These are phyloP conservation scores for Saccharomycopsis javanensis DNA, from an alignment of 805 yeast genomes.

Conservation along the genomic window DNA sequence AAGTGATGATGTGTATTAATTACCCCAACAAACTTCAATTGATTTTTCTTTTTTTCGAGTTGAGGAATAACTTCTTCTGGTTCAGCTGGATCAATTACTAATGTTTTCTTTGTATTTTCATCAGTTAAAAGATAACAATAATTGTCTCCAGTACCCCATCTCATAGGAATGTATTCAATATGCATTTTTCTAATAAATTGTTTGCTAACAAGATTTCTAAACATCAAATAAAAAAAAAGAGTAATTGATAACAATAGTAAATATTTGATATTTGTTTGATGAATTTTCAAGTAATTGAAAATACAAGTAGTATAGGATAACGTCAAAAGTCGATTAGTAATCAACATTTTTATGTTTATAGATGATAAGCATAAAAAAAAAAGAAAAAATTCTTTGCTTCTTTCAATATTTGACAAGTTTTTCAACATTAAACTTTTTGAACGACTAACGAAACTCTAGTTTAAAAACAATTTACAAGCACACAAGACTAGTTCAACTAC, in stretches of 20 bases:
- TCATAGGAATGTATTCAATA: constrained; percentile 73
- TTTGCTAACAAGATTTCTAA: neutral
- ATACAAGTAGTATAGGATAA: too few relatives aligned
- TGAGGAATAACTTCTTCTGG: constrained; percentile 43
- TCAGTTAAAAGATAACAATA: constrained; percentile 76
- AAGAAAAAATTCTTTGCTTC: neutral
- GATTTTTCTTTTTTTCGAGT: constrained; percentile 1
- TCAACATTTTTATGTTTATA: too few relatives aligned
- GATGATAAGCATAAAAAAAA: neutral
- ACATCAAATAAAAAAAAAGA: neutral
- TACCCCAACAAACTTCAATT: constrained; percentile 53
- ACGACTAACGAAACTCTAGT: neutral
- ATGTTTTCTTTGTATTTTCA: constrained; percentile 51
- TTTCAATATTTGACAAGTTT: too few relatives aligned
- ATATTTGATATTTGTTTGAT: too few relatives aligned
- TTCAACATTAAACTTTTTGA: too few relatives aligned
- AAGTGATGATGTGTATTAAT: constrained; percentile 95
- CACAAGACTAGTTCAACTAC: neutral
- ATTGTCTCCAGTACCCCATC: constrained; percentile 93
- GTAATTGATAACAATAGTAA: too few relatives aligned
- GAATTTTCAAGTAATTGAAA: too few relatives aligned
- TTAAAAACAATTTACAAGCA: too few relatives aligned
- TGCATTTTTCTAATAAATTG: constrained; percentile 53
- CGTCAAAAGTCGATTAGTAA: neutral
- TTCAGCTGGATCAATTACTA: constrained; percentile 90